phyloP scores from a whole-genome alignment of 2,329 filamentous ascomycete species.

The Colletotrichum coccodes region DNA sequence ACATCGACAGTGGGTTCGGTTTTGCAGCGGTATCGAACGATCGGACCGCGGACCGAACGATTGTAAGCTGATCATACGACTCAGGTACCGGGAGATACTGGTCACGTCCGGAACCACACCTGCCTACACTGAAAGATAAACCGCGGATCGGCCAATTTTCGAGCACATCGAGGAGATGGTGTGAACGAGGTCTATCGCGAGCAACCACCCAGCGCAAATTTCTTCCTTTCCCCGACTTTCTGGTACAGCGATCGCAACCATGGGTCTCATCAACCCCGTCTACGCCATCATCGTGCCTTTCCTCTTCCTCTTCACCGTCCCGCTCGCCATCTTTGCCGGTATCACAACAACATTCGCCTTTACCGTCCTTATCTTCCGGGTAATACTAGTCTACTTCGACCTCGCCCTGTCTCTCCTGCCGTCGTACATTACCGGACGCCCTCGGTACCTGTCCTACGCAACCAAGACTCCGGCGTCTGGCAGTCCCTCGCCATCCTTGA shows the following conservation, averaged over 20 bases:
- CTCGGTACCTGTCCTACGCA: constrained; percentile 41
- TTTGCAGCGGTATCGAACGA: constrained; percentile 26
- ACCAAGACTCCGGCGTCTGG: constrained; percentile 36
- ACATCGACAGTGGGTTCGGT: constrained; percentile 17
- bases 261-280: constrained; percentile 65
- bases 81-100: constrained; percentile 24
- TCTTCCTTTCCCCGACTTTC: background rate
- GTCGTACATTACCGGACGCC: constrained; percentile 59
- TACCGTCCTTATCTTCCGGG: constrained; percentile 68
- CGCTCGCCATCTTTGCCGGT: constrained; percentile 70
- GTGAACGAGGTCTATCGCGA: constrained; percentile 9
- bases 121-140: constrained; percentile 12
- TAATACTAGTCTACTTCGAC: constrained; percentile 71
- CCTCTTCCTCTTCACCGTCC: constrained; percentile 70
- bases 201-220: background rate
- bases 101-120: constrained; percentile 8
- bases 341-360: constrained; percentile 72
- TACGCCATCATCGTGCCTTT: constrained; percentile 70
- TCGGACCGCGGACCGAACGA: constrained; percentile 32
- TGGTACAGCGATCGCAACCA: constrained; percentile 39
- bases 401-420: constrained; percentile 67
- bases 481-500: constrained; percentile 33
- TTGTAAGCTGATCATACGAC: constrained; percentile 26
- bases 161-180: constrained; percentile 12
- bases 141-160: background rate